Evolutionary conservation across 306 rosid genomes (phyloP).

Genomic region (Abrus pulchellus): DNA sequence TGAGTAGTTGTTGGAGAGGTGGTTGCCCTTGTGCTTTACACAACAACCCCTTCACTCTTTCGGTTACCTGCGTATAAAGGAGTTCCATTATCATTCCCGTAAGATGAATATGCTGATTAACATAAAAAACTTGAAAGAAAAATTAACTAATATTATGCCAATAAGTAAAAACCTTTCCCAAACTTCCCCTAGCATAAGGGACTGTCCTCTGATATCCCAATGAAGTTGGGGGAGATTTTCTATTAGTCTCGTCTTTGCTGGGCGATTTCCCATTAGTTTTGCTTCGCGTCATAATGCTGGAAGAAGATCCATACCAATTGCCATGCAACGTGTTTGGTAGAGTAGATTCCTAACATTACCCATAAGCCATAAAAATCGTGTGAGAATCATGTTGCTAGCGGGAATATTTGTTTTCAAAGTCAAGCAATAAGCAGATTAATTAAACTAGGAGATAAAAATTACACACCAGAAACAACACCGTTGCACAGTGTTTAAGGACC

Average conservation of each 20-base stretch:
- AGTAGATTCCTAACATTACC: conserved; percentile 73
- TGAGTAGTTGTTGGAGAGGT: conserved; percentile 64
- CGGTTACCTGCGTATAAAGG: conserved; percentile 68
- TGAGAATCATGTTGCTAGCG: conserved; percentile 19
- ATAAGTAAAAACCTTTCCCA: conserved; percentile 68
- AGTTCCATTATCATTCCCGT: neutral
- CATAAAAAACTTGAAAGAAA: too few relatives aligned
- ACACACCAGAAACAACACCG: conserved; percentile 88
- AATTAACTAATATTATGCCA: neutral
- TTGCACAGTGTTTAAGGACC: conserved; percentile 94
- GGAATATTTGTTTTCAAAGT: conserved; percentile 20
- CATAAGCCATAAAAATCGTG: conserved; percentile 29
- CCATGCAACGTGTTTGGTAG: conserved; percentile 69
- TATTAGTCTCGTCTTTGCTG: conserved; percentile 65
- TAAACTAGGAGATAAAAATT: conserved; percentile 1
- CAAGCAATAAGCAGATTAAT: neutral
- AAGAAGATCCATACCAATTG: conserved; percentile 61
- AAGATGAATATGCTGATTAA: too few relatives aligned
- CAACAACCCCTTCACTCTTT: conserved; percentile 67
- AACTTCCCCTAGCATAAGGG: conserved; percentile 75
- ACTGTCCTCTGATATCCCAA: conserved; percentile 72
- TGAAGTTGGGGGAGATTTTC: conserved; percentile 74
- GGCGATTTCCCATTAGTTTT: conserved; percentile 69
- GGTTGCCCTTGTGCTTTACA: conserved; percentile 74
- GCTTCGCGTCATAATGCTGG: conserved; percentile 74